Evolutionary conservation across 2,329 filamentous ascomycete species (phyloP), one percentile per base, ranked within the genome.

Genomic region (Hymenoscyphus repandus): DNA sequence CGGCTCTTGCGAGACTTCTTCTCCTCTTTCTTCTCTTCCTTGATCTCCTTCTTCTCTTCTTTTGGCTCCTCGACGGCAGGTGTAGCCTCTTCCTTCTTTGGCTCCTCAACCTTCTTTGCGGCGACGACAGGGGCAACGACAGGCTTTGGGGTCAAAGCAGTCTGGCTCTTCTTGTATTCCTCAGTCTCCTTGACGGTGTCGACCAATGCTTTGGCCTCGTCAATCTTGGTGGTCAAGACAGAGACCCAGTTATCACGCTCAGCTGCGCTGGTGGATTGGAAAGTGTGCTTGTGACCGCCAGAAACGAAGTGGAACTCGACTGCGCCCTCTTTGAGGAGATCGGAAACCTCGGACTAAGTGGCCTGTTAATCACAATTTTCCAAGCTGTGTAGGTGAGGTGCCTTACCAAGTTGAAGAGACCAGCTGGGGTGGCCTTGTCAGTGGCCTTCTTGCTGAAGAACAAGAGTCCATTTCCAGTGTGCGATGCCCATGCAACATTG

Each of bases 201-300:
- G 65, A 84, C 85, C 52, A 88, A 75, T 63, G 86, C 85, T 79
- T 93, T 95, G 65, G 90, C 91, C 74, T 95, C 90, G 46, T 83
- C 79, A 47, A 88, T 80, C 77, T 91, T 89, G 65, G 80, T 74
- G 80, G 93, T 90, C 62, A 96, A 70, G 66, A 91, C 86, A 56
- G 83, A 74, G 64, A 95, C 82, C 93, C 93, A 97, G 79, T 87
- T 89, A 71, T 96, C 90, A 68, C 92, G 90, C 74, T 96, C 90
- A 53, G 82, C 75, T 44, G 80, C 64, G 64, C 67, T 85, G 64
- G 75, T 66, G 51, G 92, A 89, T 81, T 96, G 92, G 79, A 99
- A 96, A 54, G 80, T 80, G 80, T 96, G 90, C 83, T 96, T 95
- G 74, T 95, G 86, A 62, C 86, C 87, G 72, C 86, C 84, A 67